Evolutionary conservation across 2,329 filamentous ascomycete genomes (phyloP), one percentile per base, ranked within the genome.

Genomic region (Trichoderma aggressivum): DNA sequence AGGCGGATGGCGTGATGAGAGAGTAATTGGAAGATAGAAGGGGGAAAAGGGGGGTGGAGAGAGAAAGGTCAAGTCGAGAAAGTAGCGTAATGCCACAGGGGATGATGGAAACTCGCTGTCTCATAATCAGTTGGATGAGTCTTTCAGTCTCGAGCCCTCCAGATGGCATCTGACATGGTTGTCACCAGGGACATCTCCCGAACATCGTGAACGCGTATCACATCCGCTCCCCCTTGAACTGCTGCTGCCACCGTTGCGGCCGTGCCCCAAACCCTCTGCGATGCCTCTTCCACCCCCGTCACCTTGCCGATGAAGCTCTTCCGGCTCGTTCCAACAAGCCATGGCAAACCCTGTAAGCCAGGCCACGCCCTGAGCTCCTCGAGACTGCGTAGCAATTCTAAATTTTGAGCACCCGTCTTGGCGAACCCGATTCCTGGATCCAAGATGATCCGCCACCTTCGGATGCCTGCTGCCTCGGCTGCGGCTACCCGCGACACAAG

Each of bases 371-470:
- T 85, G 74, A 97, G 82, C 74, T 90, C 87, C 10, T 86, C 84
- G 36, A 97, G 81, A 1, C 88, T 82, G 10, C 92, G 86, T 39
- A 99, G 83, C 3, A 99, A 83, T 75, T 94, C 90, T 3, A 98
- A 83, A 80, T 98, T 98, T 79, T 98, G 94, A 53, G 87, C 85
- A 68, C 86, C 85, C 0, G 89, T 90, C 84, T 99, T 99, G 70
- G 96, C 94, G 79, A 99, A 99, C 0, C 96, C 96, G 36, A 99
- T 88, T 0, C 96, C 96, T 0, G 96, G 96, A 79, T 99, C 96
- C 2, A 98, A 88, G 39, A 98, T 90, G 74, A 99, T 97, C 74
- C 95, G 92, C 96, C 96, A 99, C 62, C 94, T 90, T 5, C 93
- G 87, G 56, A 99, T 88, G 0, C 96, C 96, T 0, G 94, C 94